These are phyloP conservation scores for Fusarium sp. DNA, from an alignment of 2,329 filamentous ascomycete species.

Conservation along the genomic window DNA sequence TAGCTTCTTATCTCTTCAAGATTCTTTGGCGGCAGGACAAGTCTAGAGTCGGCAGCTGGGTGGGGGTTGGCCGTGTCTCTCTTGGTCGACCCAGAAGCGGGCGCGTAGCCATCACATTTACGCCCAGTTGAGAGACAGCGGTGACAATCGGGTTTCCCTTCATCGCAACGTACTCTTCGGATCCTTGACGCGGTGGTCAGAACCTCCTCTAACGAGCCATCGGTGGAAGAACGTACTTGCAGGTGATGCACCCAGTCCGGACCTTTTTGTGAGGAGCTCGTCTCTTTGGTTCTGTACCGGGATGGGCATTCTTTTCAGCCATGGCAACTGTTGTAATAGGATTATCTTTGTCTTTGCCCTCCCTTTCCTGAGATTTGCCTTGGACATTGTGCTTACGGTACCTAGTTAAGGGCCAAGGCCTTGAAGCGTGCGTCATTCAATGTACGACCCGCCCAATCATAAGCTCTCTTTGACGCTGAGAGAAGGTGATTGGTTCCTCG, in stretches of 20 bases:
- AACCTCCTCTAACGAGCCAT: background rate
- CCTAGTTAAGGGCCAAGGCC: background rate
- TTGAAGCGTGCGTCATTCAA: background rate
- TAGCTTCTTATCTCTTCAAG: constrained; percentile 9
- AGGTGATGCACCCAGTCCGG: background rate
- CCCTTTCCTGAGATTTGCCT: background rate
- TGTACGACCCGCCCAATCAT: constrained; percentile 9
- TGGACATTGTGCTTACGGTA: background rate
- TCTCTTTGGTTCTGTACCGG: constrained; percentile 7
- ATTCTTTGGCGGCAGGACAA: background rate
- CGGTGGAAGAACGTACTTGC: background rate
- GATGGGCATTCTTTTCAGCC: background rate
- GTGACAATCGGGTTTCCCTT: background rate
- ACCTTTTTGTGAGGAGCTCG: constrained; percentile 5
- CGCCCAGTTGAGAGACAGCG: background rate
- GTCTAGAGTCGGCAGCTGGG: background rate
- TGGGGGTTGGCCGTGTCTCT: background rate
- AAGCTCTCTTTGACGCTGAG: background rate
- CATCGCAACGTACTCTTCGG: constrained; percentile 1
- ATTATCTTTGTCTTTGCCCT: background rate
- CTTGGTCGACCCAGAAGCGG: background rate
- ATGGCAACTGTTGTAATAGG: background rate
- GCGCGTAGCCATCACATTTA: background rate
- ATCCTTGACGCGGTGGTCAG: background rate
- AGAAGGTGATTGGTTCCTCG: background rate